Evolutionary conservation across 2,329 filamentous ascomycete genomes (phyloP), one percentile per base, ranked within the genome.

Genomic region (Fusarium verticillioides): DNA sequence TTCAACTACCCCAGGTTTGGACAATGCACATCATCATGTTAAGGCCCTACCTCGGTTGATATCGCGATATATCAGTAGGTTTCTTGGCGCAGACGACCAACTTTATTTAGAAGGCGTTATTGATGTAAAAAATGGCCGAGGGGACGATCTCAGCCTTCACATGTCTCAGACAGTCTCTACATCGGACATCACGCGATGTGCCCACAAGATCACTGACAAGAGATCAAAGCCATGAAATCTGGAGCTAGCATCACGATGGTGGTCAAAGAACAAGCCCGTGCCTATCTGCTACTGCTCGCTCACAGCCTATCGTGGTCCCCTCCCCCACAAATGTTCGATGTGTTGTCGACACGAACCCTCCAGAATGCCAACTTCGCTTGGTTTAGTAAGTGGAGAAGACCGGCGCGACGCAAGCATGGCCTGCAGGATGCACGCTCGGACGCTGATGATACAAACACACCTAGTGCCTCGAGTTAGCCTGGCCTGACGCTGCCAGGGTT

Each of bases 401-500:
- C 47, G 70, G 73, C 70, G 58, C 58, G 68, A 71, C 73, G 74
- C 74, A 76, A 53, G 71, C 64, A 76, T 76, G 74, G 74, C 44
- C 74, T 76, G 74, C 74, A 76, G 74, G 23, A 76, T 76, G 73
- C 68, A 76, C 73, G 73, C 73, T 75, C 64, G 64, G 73, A 75
- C 73, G 30, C 60, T 60, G 60, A 40, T 46, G 60, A 30, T 75
- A 75, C 40, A 21, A 40, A 50, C 73, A 75, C 73, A 23, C 73
- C 36, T 19, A 34, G 46, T 47, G 23, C 18, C 19, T 23, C 18
- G 32, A n/a, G 19, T 32, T 68, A 63, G 59, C 40, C 49, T 62
- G 60, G 46, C 44, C 32, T 30, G 32, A 59, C 43, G 40, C 59
- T 70, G 68, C 50, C 50, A 60, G 65, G 66, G 59, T 63, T 36